These are phyloP conservation scores for Macrolepiota albuminosa DNA, from an alignment of 768 basidiomycete genomes.

Conservation along the genomic window DNA sequence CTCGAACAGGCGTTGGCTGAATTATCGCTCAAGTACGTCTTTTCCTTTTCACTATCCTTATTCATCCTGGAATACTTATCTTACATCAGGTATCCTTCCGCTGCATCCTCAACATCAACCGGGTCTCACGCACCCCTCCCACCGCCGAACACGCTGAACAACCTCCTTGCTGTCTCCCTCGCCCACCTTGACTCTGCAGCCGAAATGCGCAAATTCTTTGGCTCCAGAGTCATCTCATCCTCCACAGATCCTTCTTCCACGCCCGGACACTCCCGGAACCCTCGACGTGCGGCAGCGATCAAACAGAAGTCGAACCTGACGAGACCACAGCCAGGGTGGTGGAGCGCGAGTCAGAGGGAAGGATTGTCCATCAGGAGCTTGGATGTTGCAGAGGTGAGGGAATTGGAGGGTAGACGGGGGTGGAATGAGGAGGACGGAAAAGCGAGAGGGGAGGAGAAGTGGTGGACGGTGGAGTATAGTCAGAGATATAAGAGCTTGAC, in stretches of 20 bases:
- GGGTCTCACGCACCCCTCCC: constrained; percentile 20
- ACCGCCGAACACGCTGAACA: constrained; percentile 24
- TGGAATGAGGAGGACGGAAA: constrained; percentile 24
- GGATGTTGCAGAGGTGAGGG: constrained; percentile 46
- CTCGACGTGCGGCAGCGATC: constrained; percentile 18
- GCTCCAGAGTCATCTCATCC: constrained; percentile 79
- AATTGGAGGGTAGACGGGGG: constrained; percentile 35
- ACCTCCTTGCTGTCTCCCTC: constrained; percentile 75
- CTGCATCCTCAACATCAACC: constrained; percentile 25
- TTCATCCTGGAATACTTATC: background rate
- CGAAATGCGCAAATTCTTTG: constrained; percentile 93
- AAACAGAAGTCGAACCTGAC: constrained; percentile 66
- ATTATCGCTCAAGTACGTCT: constrained; percentile 66
- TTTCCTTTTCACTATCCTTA: background rate
- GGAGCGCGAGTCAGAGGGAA: constrained; percentile 60
- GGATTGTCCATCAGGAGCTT: constrained; percentile 66
- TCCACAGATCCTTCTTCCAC: constrained; percentile 28
- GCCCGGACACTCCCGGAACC: constrained; percentile 27
- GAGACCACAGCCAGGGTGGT: constrained; percentile 73
- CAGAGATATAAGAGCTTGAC: constrained; percentile 81
- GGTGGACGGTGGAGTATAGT: constrained; percentile 89
- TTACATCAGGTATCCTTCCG: constrained; percentile 44
- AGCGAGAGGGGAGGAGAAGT: constrained; percentile 51
- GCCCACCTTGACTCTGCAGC: constrained; percentile 82
- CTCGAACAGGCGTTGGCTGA: constrained; percentile 83